These are phyloP conservation scores for Theileria sp. DNA, from an alignment of 169 alveolate genomes.

Conservation along the genomic window DNA sequence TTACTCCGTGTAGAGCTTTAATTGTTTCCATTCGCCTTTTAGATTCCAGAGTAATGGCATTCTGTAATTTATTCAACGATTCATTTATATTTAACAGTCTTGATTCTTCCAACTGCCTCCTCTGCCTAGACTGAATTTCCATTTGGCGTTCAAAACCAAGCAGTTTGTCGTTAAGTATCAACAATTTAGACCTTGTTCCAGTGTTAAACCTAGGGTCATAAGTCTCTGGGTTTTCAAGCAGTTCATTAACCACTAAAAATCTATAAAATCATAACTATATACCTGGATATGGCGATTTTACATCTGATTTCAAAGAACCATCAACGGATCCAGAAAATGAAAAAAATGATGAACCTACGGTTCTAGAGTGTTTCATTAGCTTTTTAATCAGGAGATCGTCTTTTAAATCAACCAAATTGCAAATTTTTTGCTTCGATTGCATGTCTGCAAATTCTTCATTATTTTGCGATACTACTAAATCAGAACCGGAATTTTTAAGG, in stretches of 20 bases:
- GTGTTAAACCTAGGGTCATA: constrained; percentile 46
- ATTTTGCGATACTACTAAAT: constrained; percentile 17
- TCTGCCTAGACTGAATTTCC: constrained; percentile 65
- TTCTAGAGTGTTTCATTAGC: constrained; percentile 21
- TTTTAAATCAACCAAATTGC: constrained; percentile 25
- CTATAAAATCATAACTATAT: neutral
- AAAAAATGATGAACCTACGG: constrained; percentile 13
- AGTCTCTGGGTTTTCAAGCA: constrained; percentile 33
- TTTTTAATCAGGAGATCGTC: constrained; percentile 20
- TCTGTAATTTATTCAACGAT: constrained; percentile 34
- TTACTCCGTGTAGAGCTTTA: constrained; percentile 64
- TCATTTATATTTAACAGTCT: constrained; percentile 46
- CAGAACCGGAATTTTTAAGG: constrained; percentile 6
- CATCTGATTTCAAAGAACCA: neutral
- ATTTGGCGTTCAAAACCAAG: constrained; percentile 67
- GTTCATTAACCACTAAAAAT: neutral
- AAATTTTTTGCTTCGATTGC: constrained; percentile 1
- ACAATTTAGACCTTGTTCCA: constrained; percentile 55
- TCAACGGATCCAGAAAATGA: constrained; percentile 15
- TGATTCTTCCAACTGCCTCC: constrained; percentile 50
- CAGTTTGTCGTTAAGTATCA: constrained; percentile 54
- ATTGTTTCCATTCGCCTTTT: constrained; percentile 69
- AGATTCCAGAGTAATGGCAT: constrained; percentile 63
- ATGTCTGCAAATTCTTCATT: neutral
- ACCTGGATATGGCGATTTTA: constrained; percentile 28